Conservation (phyloP, 306 rosid species). For the Mucuna pruriens region DNA sequence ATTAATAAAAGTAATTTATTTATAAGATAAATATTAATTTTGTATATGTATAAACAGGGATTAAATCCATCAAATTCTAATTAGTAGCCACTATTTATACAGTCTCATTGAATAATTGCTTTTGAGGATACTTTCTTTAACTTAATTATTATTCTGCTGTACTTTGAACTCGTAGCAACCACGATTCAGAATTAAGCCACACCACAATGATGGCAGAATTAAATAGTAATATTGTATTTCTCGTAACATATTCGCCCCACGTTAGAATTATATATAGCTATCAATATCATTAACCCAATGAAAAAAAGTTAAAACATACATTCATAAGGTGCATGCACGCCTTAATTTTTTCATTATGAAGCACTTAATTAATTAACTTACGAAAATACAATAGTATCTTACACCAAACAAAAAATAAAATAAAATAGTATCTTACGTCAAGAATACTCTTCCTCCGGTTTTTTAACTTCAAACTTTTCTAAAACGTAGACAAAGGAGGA, state of each 20-base stretch:
- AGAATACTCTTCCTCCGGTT: constrained; percentile 27
- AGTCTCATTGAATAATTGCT: neutral
- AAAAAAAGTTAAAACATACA: constrained; percentile 10
- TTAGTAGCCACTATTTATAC: too few species aligned
- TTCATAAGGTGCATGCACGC: constrained; percentile 43
- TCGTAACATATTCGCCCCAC: constrained; percentile 19
- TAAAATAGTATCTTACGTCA: neutral
- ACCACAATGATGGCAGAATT: neutral
- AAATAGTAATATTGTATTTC: neutral
- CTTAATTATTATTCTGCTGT: neutral
- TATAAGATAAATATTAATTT: neutral
- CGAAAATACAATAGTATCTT: neutral
- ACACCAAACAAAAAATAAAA: too few species aligned
- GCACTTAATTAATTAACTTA: constrained; percentile 11
- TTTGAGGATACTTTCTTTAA: neutral
- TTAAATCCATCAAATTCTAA: neutral
- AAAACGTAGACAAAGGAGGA: constrained; percentile 38
- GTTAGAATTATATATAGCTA: neutral
- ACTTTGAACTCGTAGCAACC: constrained; percentile 22
- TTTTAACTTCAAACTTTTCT: neutral
- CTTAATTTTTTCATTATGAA: constrained; percentile 18
- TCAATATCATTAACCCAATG: constrained; percentile 32
- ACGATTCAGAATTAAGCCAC: constrained; percentile 9
- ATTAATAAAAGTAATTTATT: neutral
- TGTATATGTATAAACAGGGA: neutral